Evolutionary conservation across 495 filamentous ascomycete species (phyloP).

Genomic region (Bryoglossum gracile): DNA sequence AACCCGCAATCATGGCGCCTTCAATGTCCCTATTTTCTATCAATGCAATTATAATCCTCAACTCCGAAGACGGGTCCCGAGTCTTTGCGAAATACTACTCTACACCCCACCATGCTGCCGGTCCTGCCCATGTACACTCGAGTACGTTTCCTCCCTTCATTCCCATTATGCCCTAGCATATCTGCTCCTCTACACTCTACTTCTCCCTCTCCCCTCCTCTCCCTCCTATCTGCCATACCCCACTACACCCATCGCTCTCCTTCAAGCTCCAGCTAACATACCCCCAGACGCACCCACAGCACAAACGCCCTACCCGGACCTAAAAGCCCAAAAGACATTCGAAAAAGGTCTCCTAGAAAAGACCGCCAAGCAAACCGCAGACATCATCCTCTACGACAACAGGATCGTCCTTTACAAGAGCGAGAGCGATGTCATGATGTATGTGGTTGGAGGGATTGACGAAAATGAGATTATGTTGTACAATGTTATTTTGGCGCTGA

Average conservation of each 20-base stretch:
- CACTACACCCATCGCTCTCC: neutral
- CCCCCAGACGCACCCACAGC: constrained; percentile 22
- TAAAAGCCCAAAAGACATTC: constrained; percentile 90
- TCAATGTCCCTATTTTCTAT: constrained; percentile 84
- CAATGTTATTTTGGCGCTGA: constrained; percentile 79
- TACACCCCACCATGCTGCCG: constrained; percentile 57
- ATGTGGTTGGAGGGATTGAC: constrained; percentile 83
- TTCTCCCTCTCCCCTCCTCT: constrained; percentile 2
- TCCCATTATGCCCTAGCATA: too few relatives aligned
- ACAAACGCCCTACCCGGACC: constrained; percentile 71
- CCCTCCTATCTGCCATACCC: neutral
- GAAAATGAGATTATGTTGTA: constrained; percentile 97
- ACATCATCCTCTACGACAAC: constrained; percentile 96
- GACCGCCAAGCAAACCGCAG: constrained; percentile 88
- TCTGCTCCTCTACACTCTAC: too few relatives aligned
- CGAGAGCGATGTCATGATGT: constrained; percentile 95
- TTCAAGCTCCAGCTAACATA: neutral
- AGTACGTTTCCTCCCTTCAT: neutral
- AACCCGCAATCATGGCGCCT: constrained; percentile 28
- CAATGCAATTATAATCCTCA: constrained; percentile 87
- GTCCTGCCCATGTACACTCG: neutral
- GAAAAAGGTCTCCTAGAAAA: constrained; percentile 95
- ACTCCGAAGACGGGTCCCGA: constrained; percentile 76
- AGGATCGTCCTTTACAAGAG: constrained; percentile 94
- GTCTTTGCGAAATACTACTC: constrained; percentile 96